Evolutionary conservation across 192 early-diverging fungal genomes (phyloP).

Genomic region (Entomortierella chlamydospora): DNA sequence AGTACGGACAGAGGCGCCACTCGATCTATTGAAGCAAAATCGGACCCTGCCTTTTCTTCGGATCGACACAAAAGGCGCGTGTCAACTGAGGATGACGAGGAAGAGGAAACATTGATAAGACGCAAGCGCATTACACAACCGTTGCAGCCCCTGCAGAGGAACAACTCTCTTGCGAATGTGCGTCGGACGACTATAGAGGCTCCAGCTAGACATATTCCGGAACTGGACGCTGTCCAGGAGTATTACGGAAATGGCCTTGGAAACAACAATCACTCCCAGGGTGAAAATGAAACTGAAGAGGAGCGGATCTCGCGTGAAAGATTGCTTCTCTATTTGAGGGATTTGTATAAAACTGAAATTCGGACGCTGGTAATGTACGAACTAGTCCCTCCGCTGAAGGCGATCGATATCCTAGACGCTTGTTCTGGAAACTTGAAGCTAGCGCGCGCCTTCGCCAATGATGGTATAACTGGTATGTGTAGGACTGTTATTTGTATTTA

Average conservation of each 20-base stretch:
- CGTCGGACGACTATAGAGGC: not conserved
- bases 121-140: not conserved
- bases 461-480: slow-evolving; percentile 27
- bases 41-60: slow-evolving; percentile 24
- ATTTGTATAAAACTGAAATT: slow-evolving; percentile 16
- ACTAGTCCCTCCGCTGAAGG: slow-evolving; percentile 19
- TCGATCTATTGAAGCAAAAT: no score
- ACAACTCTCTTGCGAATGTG: not conserved
- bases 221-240: slow-evolving; percentile 5
- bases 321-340: slow-evolving; percentile 9
- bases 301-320: not conserved
- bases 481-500: no score
- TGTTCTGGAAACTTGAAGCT: slow-evolving; percentile 25
- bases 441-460: not conserved
- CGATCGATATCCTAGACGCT: slow-evolving; percentile 44
- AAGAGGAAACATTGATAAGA: slow-evolving; percentile 7
- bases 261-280: not conserved
- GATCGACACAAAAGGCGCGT: slow-evolving; percentile 6
- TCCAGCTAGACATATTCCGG: not conserved
- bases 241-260: not conserved
- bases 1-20: no score
- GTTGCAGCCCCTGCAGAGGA: not conserved
- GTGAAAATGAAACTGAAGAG: not conserved
- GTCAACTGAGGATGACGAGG: slow-evolving; percentile 10
- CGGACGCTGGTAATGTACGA: slow-evolving; percentile 14